Evolutionary conservation across 345 rosid genomes (phyloP), one percentile per base, ranked within the genome.

Genomic region (Nephelium lappaceum): DNA sequence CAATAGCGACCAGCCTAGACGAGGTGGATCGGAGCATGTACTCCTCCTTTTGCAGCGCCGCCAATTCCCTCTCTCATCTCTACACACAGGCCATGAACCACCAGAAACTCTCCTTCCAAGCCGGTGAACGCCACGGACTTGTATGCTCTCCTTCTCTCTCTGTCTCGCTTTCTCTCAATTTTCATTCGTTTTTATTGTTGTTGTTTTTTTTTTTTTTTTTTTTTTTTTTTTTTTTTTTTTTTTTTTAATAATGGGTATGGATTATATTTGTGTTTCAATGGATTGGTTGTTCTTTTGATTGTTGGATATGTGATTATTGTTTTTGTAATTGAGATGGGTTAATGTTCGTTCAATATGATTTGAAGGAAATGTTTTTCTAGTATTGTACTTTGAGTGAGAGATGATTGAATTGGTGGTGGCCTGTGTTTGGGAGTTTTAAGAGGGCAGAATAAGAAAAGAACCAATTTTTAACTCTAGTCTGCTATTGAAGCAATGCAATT

Each of bases 1-100:
- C 97, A 4, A 87, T 88, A 66, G 95, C 94, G 5, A 85, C 93
- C 23, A 93, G 95, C 86, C 93, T 95, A 6, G 98, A 95, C 77
- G 98, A 93, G 90, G 97, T 93, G 88, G 97, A 95, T 95, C 97
- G 97, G 82, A 93, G 89, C 81, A 91, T 93, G 90, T 90, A 93
- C 78, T 89, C 97, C 21, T 90, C 97, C 1, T 95, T 95, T 79
- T 91, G 95, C 78, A 89, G 92, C 86, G 93, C 93, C n/a, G 97
- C 97, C 4, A 95, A 93, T 74, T 91, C 97, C 4, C 86, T 95
- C 49, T 93, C 98, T 11, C 98, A 93, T 86, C 95, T 94, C 53
- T 94, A 94, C 73, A 87, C 93, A 55, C 95, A 90, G 82, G 87
- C 92, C n/a, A 88, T 90, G 95, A 91, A 88, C 71, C 93, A 91